Evolutionary conservation across 2,329 filamentous ascomycete species (phyloP).

Genomic region (Fusarium sp.): DNA sequence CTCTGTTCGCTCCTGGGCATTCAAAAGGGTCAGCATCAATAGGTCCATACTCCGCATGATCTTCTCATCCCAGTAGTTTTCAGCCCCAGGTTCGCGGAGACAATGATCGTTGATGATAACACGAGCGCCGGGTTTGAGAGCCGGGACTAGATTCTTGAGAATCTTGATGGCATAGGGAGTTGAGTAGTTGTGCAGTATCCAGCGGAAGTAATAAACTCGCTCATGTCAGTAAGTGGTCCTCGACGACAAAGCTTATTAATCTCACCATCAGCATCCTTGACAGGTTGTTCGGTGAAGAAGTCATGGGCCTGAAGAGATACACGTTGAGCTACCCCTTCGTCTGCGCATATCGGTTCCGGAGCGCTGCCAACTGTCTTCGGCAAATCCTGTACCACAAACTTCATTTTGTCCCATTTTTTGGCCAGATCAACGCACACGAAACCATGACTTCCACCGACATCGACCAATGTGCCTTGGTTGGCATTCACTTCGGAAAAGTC

Average conservation of each 20-base stretch:
- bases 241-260: neutral
- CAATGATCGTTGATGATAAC: constrained; percentile 61
- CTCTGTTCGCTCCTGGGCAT: constrained; percentile 62
- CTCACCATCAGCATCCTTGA: constrained; percentile 63
- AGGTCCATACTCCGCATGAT: constrained; percentile 63
- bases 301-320: constrained; percentile 63
- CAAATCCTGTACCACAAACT: constrained; percentile 67
- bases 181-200: constrained; percentile 72
- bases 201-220: constrained; percentile 66
- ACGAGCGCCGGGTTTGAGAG: constrained; percentile 64
- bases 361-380: constrained; percentile 60
- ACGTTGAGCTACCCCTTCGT: constrained; percentile 52
- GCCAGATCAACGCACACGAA: constrained; percentile 68
- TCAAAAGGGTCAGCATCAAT: constrained; percentile 63
- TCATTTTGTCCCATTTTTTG: constrained; percentile 59
- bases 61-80: constrained; percentile 59
- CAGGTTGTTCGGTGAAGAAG: constrained; percentile 67
- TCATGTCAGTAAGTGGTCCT: constrained; percentile 16
- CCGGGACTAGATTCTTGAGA: constrained; percentile 62
- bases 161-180: constrained; percentile 63
- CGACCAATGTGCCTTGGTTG: constrained; percentile 62
- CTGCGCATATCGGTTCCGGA: constrained; percentile 55
- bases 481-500: constrained; percentile 62
- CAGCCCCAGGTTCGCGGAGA: constrained; percentile 52
- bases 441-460: constrained; percentile 69